Evolutionary conservation across 306 rosid species (phyloP).

Genomic region (Datisca glomerata): DNA sequence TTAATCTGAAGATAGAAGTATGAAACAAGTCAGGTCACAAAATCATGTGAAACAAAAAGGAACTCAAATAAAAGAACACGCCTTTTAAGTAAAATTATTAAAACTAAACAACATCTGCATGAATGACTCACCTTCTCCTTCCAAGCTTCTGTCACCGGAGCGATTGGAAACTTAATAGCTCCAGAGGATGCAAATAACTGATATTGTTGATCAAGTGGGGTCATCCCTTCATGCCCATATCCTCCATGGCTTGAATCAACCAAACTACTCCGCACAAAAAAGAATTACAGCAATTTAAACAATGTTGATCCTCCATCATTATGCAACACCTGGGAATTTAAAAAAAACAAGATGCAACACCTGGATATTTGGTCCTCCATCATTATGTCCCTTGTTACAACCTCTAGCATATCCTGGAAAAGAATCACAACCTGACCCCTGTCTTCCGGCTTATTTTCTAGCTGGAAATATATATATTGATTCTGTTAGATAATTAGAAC

Average conservation of each 20-base stretch:
- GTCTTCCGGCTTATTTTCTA: conserved; percentile 52
- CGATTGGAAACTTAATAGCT: conserved; percentile 83
- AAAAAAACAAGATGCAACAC: conserved; percentile 26
- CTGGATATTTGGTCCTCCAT: conserved; percentile 71
- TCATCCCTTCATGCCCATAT: conserved; percentile 60
- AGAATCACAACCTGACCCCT: conserved; percentile 78
- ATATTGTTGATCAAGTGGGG: conserved; percentile 48
- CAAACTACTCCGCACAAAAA: conserved; percentile 57
- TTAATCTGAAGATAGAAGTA: conserved; percentile 43
- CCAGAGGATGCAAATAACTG: conserved; percentile 93
- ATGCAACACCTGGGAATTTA: background rate
- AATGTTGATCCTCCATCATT: background rate
- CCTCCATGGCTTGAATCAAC: conserved; percentile 67
- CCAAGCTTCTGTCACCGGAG: conserved; percentile 67
- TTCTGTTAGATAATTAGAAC: conserved; percentile 17
- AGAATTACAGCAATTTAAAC: conserved; percentile 7
- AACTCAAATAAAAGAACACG: background rate
- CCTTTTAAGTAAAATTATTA: background rate
- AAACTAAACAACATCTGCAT: background rate
- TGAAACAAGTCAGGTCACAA: background rate
- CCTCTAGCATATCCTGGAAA: conserved; percentile 98
- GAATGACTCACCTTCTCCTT: conserved; percentile 61
- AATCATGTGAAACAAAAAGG: background rate
- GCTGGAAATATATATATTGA: conserved; percentile 32
- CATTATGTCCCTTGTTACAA: conserved; percentile 85